Base-by-base conservation (phyloP, 495 filamentous ascomycete species). In the Parathielavia hyrcaniae region DNA sequence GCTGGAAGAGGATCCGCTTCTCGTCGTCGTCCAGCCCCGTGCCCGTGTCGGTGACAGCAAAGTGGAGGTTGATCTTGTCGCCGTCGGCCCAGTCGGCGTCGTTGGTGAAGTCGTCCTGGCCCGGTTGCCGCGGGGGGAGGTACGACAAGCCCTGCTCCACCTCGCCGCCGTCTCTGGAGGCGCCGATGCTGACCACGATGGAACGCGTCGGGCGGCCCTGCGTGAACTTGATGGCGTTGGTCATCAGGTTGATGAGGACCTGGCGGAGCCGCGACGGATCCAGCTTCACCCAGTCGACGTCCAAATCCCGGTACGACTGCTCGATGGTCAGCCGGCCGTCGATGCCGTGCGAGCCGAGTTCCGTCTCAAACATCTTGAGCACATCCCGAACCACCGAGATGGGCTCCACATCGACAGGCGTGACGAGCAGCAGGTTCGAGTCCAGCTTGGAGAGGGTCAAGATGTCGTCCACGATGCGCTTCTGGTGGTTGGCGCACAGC, bases 371-470 rank as follows among this genome's bases (percentile, higher is more conserved):
- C 80, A 96, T 92, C 65, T 85, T 87, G 26, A 92, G 67, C 4
- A 88, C 82, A 5, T 79, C 76, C 56, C 86, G 79, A 2, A 91
- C 80, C 19, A 91, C 82, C 22, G 72, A 69, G 50, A 84, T 70
- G 4, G 90, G 90, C 67, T 89, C 83, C 7, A 86, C 81, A 58
- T 85, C 81, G 14, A 87, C 82, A 6, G 88, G 89, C 6, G 86
- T 84, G 9, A 95, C 83, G 16, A 87, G 79, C 12, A 95, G 72
- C 62, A 91, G 78, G 19, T 86, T 84, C 3, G 87, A 88, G 58
- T 95, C 90, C n/a, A 95, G 76, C 63, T 95, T 95, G 3, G 88
- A 91, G 32, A 90, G 80, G 2, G 86, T 89, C 23, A 95, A 73
- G 35, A 95, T 86, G 67, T 93, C 89, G 66, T 92, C 87, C 3